A percentile compares a stretch with the other conserved stretches of the same genome.
Conservation (phyloP, 2,329 filamentous ascomycete genomes). For the Cercospora berteroae region DNA sequence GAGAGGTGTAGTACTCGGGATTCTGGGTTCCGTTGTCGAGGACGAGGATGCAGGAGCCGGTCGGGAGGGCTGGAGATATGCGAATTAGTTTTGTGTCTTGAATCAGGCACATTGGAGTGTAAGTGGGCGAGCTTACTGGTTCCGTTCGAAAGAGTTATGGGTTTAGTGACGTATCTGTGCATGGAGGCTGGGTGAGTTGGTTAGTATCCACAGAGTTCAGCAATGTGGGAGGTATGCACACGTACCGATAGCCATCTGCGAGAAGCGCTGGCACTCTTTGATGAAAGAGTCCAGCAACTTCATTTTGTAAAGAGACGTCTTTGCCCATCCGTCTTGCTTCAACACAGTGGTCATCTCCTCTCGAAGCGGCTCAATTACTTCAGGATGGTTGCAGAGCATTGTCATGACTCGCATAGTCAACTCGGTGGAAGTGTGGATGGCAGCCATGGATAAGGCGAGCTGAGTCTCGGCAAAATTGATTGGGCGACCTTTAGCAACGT, state of each 20-base stretch:
- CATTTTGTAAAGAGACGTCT: conserved; percentile 30
- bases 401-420: conserved; percentile 25
- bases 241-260: not conserved
- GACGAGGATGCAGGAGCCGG: conserved; percentile 22
- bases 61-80: conserved; percentile 18
- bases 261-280: conserved; percentile 28
- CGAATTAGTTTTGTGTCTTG: not conserved
- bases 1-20: conserved; percentile 14
- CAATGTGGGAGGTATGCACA: not conserved
- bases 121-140: conserved; percentile 8
- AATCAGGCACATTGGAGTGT: not conserved
- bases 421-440: conserved; percentile 21
- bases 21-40: conserved; percentile 6
- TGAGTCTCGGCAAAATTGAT: conserved; percentile 8
- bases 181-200: not conserved
- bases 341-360: conserved; percentile 29
- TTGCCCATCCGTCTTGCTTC: conserved; percentile 29
- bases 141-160: conserved; percentile 31
- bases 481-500: conserved; percentile 21
- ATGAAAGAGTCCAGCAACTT: conserved; percentile 36
- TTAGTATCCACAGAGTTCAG: not conserved
- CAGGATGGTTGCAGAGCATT: conserved; percentile 28
- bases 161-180: conserved; percentile 1
- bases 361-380: conserved; percentile 26
- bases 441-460: conserved; percentile 22